These are phyloP conservation scores for Pythium angustatum DNA, from an alignment of 352 stramenopile species.

Conservation along the genomic window DNA sequence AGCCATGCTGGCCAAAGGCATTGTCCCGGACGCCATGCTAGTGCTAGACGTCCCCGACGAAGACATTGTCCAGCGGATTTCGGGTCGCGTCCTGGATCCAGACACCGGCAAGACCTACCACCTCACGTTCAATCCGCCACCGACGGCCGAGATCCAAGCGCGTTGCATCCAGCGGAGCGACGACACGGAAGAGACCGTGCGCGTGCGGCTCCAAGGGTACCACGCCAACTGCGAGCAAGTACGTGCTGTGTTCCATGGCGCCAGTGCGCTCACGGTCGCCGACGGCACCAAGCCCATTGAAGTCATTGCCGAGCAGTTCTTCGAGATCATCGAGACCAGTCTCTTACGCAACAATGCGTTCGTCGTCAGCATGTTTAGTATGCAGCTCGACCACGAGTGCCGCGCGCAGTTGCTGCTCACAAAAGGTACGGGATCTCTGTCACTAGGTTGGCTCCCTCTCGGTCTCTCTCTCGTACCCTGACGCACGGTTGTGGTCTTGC, in stretches of 20 bases:
- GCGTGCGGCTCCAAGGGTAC: constrained; percentile 84
- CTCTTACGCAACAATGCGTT: constrained; percentile 66
- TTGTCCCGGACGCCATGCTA: constrained; percentile 92
- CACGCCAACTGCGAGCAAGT: constrained; percentile 69
- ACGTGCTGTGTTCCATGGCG: constrained; percentile 34
- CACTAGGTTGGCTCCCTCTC: too few species aligned
- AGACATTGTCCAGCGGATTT: constrained; percentile 93
- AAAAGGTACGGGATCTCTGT: too few species aligned
- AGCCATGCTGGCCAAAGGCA: constrained; percentile 54
- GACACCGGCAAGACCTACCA: constrained; percentile 93
- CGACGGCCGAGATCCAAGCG: constrained; percentile 55
- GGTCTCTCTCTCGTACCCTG: too few species aligned
- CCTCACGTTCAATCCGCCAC: constrained; percentile 83
- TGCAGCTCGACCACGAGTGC: constrained; percentile 38
- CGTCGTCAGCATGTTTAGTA: constrained; percentile 54
- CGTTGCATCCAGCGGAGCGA: constrained; percentile 74
- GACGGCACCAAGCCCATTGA: constrained; percentile 58
- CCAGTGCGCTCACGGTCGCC: constrained; percentile 46
- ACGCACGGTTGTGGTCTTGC: too few species aligned
- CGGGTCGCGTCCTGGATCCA: constrained; percentile 90
- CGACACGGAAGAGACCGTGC: constrained; percentile 90
- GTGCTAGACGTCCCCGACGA: constrained; percentile 94
- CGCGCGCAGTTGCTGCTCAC: constrained; percentile 54
- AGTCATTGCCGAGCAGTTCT: constrained; percentile 51
- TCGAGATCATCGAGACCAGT: constrained; percentile 50